Base-by-base conservation (phyloP, 129 eudicot genomes). In the Pittosporum tobira region DNA sequence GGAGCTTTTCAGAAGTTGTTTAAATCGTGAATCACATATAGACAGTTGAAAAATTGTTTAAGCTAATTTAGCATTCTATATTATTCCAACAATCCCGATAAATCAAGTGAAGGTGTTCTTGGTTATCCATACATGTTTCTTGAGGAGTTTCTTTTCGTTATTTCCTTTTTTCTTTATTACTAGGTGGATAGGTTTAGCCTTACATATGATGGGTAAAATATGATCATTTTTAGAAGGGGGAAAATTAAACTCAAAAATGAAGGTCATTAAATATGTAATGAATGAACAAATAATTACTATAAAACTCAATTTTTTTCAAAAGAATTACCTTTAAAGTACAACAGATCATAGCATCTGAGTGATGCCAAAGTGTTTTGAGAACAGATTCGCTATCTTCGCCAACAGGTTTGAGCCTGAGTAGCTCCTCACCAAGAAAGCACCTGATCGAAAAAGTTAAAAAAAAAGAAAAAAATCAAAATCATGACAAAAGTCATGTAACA, bases 311-410 rank as follows among this genome's bases (percentile, higher is more conserved):
- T 1, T 24, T 46, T 21, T 18, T 48, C 24, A 21, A 60, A 13
- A 44, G 5, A 52, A 64, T 40, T 64, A 83, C 95, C 95, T 91
- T 91, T 61, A 91, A 43, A 15, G 98, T 80, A 77, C 98, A 91
- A 63, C 98, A 91, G 79, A 91, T 58, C 15, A 91, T 65, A 51
- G 98, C 95, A 72, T 91, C 95, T 1, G 94, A 76, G 65, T 91
- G 94, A 61, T 80, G 87, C 98, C 98, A 91, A 43, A 91, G 84
- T 48, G 94, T 45, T 71, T 91, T 91, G 42, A 91, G 87, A 49
- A 83, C 42, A 21, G 85, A 68, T 48, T 86, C 95, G 40, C 77
- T 82, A 68, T 77, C 87, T 69, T 78, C 87, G 48, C 52, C 72
- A 37, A 29, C 82, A 9, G 79, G 25, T 66, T 91, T 86, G 58